A percentile compares a stretch with the other conserved stretches of the same genome.
These are phyloP conservation scores for Sisymbrium altissimum DNA, from an alignment of 345 rosid species.

Conservation along the genomic window DNA sequence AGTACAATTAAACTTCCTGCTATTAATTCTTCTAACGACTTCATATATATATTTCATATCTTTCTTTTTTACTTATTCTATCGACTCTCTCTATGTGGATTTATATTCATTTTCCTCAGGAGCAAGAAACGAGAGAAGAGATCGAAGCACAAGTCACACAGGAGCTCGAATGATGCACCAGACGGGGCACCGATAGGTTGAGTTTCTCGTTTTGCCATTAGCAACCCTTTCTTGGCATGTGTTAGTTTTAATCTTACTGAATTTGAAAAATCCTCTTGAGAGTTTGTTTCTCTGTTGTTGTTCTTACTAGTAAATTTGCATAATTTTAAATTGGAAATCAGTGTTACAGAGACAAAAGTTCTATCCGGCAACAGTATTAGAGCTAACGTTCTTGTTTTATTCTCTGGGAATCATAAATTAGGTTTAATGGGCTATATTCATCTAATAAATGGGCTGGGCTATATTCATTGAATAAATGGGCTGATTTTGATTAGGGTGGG, in stretches of 20 bases:
- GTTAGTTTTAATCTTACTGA: too few relatives aligned
- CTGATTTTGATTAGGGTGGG: too few relatives aligned
- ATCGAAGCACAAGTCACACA: slow-evolving; percentile 76
- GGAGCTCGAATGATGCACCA: slow-evolving; percentile 47
- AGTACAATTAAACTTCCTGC: slow-evolving; percentile 41
- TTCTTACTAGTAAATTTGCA: not conserved
- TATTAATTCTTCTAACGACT: not conserved
- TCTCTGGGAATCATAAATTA: too few relatives aligned
- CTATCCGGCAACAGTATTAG: not conserved
- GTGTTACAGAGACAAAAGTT: not conserved
- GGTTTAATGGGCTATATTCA: too few relatives aligned
- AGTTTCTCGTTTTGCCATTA: not conserved
- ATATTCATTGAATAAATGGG: too few relatives aligned
- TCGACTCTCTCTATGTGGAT: not conserved
- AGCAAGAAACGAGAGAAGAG: slow-evolving; percentile 91
- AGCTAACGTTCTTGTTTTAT: too few relatives aligned
- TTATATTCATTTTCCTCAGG: slow-evolving; percentile 6
- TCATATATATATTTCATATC: not conserved
- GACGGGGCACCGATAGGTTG: slow-evolving; percentile 11
- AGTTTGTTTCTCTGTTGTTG: not conserved
- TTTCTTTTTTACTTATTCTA: not conserved
- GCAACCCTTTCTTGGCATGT: too few relatives aligned
- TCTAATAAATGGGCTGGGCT: too few relatives aligned
- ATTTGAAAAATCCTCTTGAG: not conserved
- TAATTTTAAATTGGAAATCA: not conserved